Evolutionary conservation across 129 eudicot genomes (phyloP).

Genomic region (Flaveria sonorensis): DNA sequence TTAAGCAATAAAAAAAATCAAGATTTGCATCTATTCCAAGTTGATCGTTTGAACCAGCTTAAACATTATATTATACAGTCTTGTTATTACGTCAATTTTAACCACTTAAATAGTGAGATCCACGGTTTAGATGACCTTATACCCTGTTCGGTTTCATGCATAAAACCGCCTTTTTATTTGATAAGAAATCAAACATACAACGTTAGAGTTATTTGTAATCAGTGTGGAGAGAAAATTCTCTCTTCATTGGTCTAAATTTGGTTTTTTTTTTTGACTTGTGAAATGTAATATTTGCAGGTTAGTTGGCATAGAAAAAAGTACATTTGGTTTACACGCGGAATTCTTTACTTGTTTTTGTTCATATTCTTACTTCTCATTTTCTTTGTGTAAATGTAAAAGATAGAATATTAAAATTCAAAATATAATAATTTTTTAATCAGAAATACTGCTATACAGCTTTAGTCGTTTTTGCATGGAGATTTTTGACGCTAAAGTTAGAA

Average conservation of each 20-base stretch:
- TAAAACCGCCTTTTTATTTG: too few species aligned
- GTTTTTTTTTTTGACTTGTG: conserved; percentile 11
- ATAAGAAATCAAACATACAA: too few species aligned
- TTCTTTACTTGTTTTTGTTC: conserved; percentile 30
- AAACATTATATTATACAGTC: too few species aligned
- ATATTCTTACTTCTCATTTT: conserved; percentile 27
- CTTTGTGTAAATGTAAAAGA: conserved; percentile 52
- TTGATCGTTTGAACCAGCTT: too few species aligned
- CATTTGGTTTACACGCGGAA: conserved; percentile 37
- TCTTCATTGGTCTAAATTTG: conserved; percentile 15
- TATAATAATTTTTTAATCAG: conserved; percentile 31
- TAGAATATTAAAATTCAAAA: conserved; percentile 59
- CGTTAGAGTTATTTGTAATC: too few species aligned
- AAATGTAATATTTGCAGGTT: conserved; percentile 38
- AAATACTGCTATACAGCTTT: background rate
- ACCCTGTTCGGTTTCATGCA: too few species aligned
- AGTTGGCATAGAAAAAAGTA: conserved; percentile 27
- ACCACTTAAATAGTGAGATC: too few species aligned
- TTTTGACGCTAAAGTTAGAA: background rate
- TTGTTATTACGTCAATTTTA: too few species aligned
- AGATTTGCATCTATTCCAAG: too few species aligned
- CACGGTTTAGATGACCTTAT: too few species aligned
- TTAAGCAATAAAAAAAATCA: too few species aligned
- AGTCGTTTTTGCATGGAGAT: background rate
- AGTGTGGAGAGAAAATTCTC: background rate